Evolutionary conservation across 441 rosid genomes (phyloP).

Genomic region (Bruguiera hainesii): DNA sequence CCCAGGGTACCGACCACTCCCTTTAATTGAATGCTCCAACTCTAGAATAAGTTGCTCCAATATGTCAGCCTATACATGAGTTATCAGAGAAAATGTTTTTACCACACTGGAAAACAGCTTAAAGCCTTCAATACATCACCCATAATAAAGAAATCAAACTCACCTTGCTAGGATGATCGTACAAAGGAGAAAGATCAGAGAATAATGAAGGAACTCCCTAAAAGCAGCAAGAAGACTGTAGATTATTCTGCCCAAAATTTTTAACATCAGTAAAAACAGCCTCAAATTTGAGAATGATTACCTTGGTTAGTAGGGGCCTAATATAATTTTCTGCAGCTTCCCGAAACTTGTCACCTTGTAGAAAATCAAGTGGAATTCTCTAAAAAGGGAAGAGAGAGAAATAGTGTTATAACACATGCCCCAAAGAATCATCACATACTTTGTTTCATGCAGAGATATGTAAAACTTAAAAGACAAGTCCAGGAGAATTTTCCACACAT

Average conservation of each 20-base stretch:
- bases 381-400: conserved; percentile 22
- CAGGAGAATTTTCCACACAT: no score
- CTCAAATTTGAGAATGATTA: conserved; percentile 20
- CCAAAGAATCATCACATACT: neutral
- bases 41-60: conserved; percentile 81
- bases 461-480: no score
- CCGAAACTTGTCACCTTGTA: conserved; percentile 72
- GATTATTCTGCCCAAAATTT: conserved; percentile 13
- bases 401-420: neutral
- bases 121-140: conserved; percentile 11
- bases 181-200: conserved; percentile 94
- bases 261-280: conserved; percentile 6
- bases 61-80: conserved; percentile 68
- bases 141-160: conserved; percentile 22
- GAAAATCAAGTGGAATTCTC: conserved; percentile 99
- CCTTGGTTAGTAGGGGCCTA: conserved; percentile 88
- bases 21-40: conserved; percentile 77
- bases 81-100: conserved; percentile 13
- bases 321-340: conserved; percentile 83
- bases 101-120: conserved; percentile 11
- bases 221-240: conserved; percentile 25
- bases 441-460: no score
- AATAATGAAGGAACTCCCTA: conserved; percentile 98
- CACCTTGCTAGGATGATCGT: conserved; percentile 85
- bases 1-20: conserved; percentile 63